These are phyloP conservation scores for Trichoderma sp. DNA, from an alignment of 2,329 filamentous ascomycete species.

Conservation along the genomic window DNA sequence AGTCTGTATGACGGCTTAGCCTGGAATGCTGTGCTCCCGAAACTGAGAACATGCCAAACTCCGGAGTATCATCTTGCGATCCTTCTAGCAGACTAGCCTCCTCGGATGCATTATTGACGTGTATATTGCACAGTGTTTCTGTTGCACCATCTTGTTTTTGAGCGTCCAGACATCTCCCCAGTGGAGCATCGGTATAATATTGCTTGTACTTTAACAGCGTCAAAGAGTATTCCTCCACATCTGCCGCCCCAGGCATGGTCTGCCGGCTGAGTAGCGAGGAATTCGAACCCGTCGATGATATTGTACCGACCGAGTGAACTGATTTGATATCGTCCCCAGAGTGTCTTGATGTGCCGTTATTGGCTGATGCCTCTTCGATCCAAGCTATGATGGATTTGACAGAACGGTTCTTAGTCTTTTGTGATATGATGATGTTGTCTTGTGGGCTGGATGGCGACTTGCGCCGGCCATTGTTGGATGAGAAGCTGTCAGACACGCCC, in stretches of 20 bases:
- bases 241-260: slow-evolving; percentile 19
- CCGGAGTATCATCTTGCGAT: not conserved
- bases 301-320: slow-evolving; percentile 15
- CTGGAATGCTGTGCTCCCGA: not conserved
- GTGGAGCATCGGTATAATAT: slow-evolving; percentile 40
- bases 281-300: slow-evolving; percentile 13
- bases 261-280: slow-evolving; percentile 23
- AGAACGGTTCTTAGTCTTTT: slow-evolving; percentile 31
- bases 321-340: slow-evolving; percentile 18
- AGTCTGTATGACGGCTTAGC: too few relatives aligned
- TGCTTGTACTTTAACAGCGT: slow-evolving; percentile 41
- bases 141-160: not conserved
- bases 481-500: slow-evolving; percentile 38
- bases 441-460: slow-evolving; percentile 17
- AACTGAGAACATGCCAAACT: not conserved
- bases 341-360: not conserved
- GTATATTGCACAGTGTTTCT: not conserved
- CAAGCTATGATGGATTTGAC: slow-evolving; percentile 42
- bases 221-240: slow-evolving; percentile 41
- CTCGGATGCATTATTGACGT: not conserved
- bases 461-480: slow-evolving; percentile 36
- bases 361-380: slow-evolving; percentile 36
- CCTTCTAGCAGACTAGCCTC: not conserved
- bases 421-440: not conserved
- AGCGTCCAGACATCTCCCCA: slow-evolving; percentile 40